phyloP scores from a whole-genome alignment of 73 alveolate genomes.

The Stentor coeruleus region DNA sequence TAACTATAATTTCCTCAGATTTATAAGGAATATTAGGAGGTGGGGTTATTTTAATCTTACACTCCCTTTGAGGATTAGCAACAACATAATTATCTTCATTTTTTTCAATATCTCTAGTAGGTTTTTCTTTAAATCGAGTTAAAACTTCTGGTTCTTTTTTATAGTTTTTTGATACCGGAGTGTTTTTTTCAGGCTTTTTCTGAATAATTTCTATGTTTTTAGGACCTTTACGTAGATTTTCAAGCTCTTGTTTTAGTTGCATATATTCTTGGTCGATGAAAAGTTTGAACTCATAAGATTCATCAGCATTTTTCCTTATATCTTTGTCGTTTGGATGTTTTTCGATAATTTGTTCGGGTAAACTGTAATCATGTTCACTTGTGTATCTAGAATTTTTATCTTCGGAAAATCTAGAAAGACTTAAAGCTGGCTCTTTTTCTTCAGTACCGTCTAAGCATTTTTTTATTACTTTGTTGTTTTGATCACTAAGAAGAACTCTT shows the following conservation, averaged over 20 bases:
- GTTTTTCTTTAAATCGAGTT: neutral
- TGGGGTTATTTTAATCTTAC: neutral
- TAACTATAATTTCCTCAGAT: neutral
- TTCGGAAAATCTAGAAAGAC: neutral
- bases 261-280: neutral
- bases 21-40: neutral
- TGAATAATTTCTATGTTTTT: no score
- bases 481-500: neutral
- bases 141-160: no score
- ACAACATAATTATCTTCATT: no score
- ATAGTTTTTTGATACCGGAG: no score
- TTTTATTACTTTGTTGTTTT: neutral
- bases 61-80: no score
- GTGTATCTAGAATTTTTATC: neutral
- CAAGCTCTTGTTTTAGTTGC: neutral
- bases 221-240: neutral
- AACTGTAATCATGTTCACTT: no score
- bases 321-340: no score
- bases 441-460: no score
- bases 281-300: neutral
- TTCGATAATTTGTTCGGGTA: neutral
- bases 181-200: no score
- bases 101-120: neutral
- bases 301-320: no score
- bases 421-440: neutral